Evolutionary conservation across 2,329 filamentous ascomycete species (phyloP), one percentile per base, ranked within the genome.

Genomic region (Paracoccidioides lutzii): DNA sequence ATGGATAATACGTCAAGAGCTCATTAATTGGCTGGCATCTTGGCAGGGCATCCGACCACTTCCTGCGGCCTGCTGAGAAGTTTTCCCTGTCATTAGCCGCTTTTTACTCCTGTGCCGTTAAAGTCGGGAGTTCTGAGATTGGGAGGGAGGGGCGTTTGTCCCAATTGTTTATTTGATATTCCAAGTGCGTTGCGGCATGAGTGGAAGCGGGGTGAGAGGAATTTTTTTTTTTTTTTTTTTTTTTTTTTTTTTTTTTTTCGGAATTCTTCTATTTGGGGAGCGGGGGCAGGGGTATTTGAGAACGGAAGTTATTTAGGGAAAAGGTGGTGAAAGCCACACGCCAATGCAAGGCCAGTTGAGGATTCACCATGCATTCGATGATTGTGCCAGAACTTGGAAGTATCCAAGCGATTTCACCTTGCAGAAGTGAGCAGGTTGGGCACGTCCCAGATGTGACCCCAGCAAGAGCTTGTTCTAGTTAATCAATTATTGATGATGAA

Each of bases 281-380:
- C 22, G 22, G 22, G 22, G 22, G 22, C 22, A 22, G 22, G 22
- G 22, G n/a, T n/a, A 46, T 46, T 46, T 46, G 30, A n/a, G 30
- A n/a, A 9, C 22, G 3, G 43, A 33, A 33, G 28, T n/a, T 33
- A 5, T 32, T 15, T 2, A 32, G 15, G 42, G 42, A 44, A 6
- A 44, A 7, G 8, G 9, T 12, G 9, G 46, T 40, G n/a, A 52
- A 42, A 32, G 37, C 38, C 49, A 30, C 49, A 30, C 22, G 37
- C 49, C 37, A 52, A 52, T 52, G 50, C 50, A 42, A 33, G 38
- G 6, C 38, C 50, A 52, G 22, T 52, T 52, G 15, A 35, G 32
- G 45, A 42, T 52, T 22, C 38, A 52, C 28, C 50, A 41, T 41
- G 38, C 50, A 52, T 52, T 42, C 15, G 8, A 41, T 28, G 22